phyloP scores from a whole-genome alignment of 257 asterid species.

The Catharanthus roseus region DNA sequence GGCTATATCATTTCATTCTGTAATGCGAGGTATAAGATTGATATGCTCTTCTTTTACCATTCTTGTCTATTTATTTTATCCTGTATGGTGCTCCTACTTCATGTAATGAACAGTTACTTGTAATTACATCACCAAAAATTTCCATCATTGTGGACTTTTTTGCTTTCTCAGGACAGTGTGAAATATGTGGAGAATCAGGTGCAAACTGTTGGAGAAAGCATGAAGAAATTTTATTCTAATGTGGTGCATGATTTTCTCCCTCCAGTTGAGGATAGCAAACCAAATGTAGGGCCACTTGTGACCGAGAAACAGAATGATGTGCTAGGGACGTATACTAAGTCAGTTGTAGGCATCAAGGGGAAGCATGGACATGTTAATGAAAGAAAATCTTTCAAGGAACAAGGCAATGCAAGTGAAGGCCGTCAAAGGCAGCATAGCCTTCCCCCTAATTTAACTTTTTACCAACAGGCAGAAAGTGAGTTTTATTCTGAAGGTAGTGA shows the following conservation, averaged over 20 bases:
- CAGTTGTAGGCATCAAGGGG: conserved; percentile 12
- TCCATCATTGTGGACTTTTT: conserved; percentile 12
- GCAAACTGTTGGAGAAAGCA: conserved; percentile 52
- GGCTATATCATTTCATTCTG: neutral
- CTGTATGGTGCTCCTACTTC: neutral
- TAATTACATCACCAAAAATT: neutral
- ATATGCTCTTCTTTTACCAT: conserved; percentile 9
- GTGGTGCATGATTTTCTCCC: conserved; percentile 49
- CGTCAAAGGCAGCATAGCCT: conserved; percentile 5
- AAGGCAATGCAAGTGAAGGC: conserved; percentile 14
- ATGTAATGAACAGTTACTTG: neutral
- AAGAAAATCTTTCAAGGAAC: conserved; percentile 19
- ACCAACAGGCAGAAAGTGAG: conserved; percentile 19
- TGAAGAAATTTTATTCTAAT: conserved; percentile 47
- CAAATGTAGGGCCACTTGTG: conserved; percentile 15
- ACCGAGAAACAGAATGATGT: conserved; percentile 19
- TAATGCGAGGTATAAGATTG: neutral
- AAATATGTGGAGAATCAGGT: conserved; percentile 57
- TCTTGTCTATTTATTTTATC: neutral
- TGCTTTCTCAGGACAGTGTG: conserved; percentile 41
- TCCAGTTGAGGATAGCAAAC: conserved; percentile 18
- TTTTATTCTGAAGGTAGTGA: conserved; percentile 19
- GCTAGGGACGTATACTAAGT: conserved; percentile 1
- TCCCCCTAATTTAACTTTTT: conserved; percentile 13
- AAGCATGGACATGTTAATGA: conserved; percentile 12